These are phyloP conservation scores for Pichia terricola DNA, from an alignment of 1,139 yeast genomes.

Conservation along the genomic window DNA sequence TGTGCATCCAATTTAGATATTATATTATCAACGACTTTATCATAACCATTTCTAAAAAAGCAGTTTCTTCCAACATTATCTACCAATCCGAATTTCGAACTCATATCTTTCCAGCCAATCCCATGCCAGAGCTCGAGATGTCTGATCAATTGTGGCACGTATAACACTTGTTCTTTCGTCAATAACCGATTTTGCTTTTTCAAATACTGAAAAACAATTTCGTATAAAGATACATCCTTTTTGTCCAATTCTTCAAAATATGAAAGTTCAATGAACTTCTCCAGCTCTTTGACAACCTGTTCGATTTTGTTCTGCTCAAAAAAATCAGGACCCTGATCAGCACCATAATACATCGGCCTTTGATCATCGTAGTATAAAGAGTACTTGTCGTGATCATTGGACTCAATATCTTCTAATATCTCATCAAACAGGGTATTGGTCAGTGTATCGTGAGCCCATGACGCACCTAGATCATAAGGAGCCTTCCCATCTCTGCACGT, in stretches of 20 bases:
- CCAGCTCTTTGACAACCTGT: conserved; percentile 48
- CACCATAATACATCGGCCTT: conserved; percentile 24
- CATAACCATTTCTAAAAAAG: conserved; percentile 52
- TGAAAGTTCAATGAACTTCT: conserved; percentile 47
- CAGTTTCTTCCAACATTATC: conserved; percentile 73
- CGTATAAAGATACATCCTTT: conserved; percentile 42
- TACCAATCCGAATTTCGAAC: conserved; percentile 57
- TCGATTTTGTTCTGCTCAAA: conserved; percentile 27
- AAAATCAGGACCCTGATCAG: conserved; percentile 21
- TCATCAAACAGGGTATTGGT: conserved; percentile 58
- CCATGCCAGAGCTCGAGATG: conserved; percentile 75
- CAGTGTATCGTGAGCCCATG: conserved; percentile 83
- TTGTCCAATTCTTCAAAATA: conserved; percentile 39
- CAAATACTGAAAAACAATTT: conserved; percentile 37
- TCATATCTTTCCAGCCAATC: conserved; percentile 50
- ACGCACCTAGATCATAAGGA: conserved; percentile 72
- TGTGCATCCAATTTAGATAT: conserved; percentile 31
- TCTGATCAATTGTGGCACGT: conserved; percentile 38
- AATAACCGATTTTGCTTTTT: conserved; percentile 36
- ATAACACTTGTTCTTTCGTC: conserved; percentile 40
- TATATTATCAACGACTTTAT: conserved; percentile 38
- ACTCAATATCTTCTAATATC: conserved; percentile 22
- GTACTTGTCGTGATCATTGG: conserved; percentile 15
- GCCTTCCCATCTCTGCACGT: conserved; percentile 25
- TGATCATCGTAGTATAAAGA: conserved; percentile 41